These are phyloP conservation scores for Kokia cookei DNA, from an alignment of 441 rosid genomes.

Conservation along the genomic window DNA sequence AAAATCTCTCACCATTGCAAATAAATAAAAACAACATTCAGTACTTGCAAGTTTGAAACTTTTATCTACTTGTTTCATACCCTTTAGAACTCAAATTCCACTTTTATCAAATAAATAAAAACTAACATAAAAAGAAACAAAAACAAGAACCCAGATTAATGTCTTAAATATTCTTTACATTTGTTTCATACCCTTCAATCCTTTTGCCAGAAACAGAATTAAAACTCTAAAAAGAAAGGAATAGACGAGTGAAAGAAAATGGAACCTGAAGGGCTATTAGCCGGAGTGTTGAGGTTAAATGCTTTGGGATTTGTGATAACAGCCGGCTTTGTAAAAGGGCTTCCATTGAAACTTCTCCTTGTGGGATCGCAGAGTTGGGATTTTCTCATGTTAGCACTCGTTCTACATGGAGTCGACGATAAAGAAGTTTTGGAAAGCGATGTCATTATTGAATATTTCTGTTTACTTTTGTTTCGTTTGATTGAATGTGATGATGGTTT, in stretches of 20 bases:
- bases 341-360: constrained; percentile 66
- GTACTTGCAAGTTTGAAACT: background rate
- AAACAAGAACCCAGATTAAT: background rate
- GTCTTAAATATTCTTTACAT: background rate
- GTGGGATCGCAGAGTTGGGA: constrained; percentile 13
- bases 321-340: constrained; percentile 46
- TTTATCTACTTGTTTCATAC: background rate
- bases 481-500: background rate
- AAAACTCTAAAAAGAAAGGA: background rate
- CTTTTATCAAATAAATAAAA: background rate
- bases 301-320: constrained; percentile 29
- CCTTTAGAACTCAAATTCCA: too few species aligned
- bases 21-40: background rate
- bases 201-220: background rate
- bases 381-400: constrained; percentile 20
- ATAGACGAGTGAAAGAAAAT: background rate
- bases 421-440: constrained; percentile 35
- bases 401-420: constrained; percentile 44
- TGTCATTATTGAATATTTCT: constrained; percentile 31
- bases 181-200: background rate
- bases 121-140: background rate
- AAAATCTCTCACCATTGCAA: background rate
- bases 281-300: constrained; percentile 44
- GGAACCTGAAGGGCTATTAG: constrained; percentile 57
- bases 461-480: background rate